Base-by-base conservation (phyloP, 768 basidiomycete species). In the Boletus reticulatus region DNA sequence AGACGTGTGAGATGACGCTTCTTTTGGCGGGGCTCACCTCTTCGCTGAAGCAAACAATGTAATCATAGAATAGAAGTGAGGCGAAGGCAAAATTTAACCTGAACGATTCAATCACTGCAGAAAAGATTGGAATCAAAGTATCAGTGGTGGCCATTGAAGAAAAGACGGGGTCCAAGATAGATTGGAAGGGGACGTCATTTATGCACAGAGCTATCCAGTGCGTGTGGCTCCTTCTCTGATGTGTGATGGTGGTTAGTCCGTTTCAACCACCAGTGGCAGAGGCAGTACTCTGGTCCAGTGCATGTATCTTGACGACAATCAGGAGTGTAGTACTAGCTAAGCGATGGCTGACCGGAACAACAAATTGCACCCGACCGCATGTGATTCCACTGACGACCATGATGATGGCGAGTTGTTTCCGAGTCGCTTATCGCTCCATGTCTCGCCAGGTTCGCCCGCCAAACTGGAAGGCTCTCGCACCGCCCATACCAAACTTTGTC, bases 381-480 rank as follows among this genome's bases (percentile, higher is more conserved):
- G 34, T 36, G 34, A 36, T 12, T 36, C 29, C 29, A 29, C 14
- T 13, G 61, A 62, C n/a, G 31, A 48, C 31, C 17, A 43, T 50
- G 22, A 43, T 50, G 22, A 22, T 22, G 32, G 11, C 12, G 27
- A 32, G 37, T 3, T 24, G 8, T 9, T 17, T 48, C 14, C 37
- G 41, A 19, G 24, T 59, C 57, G 41, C 45, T 43, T 58, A 2
- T 14, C 61, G 57, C 17, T 65, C 56, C 57, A 71, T 59, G 56
- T 62, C 44, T 37, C 66, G 27, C 9, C 24, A 44, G 9, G 38
- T 38, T 37, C 76, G 79, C 27, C 85, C 87, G 5, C 42, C 67
- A 17, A 72, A 82, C 62, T 94, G 92, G 92, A 94, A 94, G 73
- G 64, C 78, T 1, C 73, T 74, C 49, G 90, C 92, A 1, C 89